These are phyloP conservation scores for Aspergillus thermomutatus DNA, from an alignment of 2,329 filamentous ascomycete genomes.

Conservation along the genomic window DNA sequence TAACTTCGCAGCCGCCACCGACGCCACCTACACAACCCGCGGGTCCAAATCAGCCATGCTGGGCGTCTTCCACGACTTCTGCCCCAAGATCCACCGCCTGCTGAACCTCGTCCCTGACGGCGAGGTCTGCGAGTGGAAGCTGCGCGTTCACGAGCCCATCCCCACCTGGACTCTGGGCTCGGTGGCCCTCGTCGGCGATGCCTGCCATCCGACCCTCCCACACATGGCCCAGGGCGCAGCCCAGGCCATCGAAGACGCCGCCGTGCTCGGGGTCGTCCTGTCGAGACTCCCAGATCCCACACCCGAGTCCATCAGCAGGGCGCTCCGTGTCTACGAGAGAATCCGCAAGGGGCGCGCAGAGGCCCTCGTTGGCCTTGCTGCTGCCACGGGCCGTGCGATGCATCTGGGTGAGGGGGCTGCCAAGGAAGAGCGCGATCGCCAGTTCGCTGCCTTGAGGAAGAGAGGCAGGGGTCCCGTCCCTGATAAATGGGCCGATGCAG, in stretches of 20 bases:
- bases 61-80: slow-evolving; percentile 58
- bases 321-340: slow-evolving; percentile 55
- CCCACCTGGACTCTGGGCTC: slow-evolving; percentile 58
- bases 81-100: slow-evolving; percentile 59
- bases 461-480: slow-evolving; percentile 44
- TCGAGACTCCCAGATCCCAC: slow-evolving; percentile 45
- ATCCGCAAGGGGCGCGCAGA: slow-evolving; percentile 57
- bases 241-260: slow-evolving; percentile 63
- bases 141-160: slow-evolving; percentile 60
- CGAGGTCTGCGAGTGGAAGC: slow-evolving; percentile 66
- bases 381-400: slow-evolving; percentile 51
- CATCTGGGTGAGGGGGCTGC: slow-evolving; percentile 58
- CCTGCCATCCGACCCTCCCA: slow-evolving; percentile 62
- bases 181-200: slow-evolving; percentile 56
- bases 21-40: slow-evolving; percentile 61
- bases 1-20: slow-evolving; percentile 57
- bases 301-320: slow-evolving; percentile 49
- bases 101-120: slow-evolving; percentile 60
- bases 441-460: slow-evolving; percentile 52
- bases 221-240: slow-evolving; percentile 64
- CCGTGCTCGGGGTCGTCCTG: slow-evolving; percentile 53
- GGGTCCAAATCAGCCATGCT: slow-evolving; percentile 61
- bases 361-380: slow-evolving; percentile 54
- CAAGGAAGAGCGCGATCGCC: slow-evolving; percentile 56
- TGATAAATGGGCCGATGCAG: slow-evolving; percentile 69